Conservation (phyloP, 2,329 filamentous ascomycete species). For the Tolypocladium ophioglossoides region DNA sequence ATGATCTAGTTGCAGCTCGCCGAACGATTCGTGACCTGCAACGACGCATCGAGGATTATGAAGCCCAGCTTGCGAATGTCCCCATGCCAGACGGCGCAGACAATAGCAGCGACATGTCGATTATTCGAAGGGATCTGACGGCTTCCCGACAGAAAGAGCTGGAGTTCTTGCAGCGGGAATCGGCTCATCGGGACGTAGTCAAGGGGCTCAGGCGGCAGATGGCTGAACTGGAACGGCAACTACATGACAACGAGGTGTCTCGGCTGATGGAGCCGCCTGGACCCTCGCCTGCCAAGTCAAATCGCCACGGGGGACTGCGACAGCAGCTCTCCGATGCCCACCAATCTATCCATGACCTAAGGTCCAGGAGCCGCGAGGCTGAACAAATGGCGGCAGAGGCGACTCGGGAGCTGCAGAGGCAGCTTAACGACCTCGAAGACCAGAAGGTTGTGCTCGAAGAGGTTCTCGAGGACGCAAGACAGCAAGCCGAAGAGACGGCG, state of each 20-base stretch:
- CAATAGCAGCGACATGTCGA: conserved; percentile 43
- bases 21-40: conserved; percentile 58
- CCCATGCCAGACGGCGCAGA: conserved; percentile 24
- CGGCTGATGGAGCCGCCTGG: conserved; percentile 33
- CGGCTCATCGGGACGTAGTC: conserved; percentile 49
- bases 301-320: conserved; percentile 12
- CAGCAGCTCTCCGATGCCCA: conserved; percentile 48
- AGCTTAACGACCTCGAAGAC: conserved; percentile 47
- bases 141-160: conserved; percentile 56
- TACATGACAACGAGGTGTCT: conserved; percentile 53
- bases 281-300: conserved; percentile 36
- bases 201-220: conserved; percentile 56
- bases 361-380: conserved; percentile 36
- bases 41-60: conserved; percentile 44
- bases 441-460: conserved; percentile 48
- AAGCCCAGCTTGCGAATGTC: conserved; percentile 28
- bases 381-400: conserved; percentile 33
- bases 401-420: conserved; percentile 38
- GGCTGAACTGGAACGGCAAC: conserved; percentile 54
- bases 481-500: conserved; percentile 36
- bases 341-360: conserved; percentile 46
- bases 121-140: conserved; percentile 52
- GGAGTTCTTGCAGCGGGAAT: conserved; percentile 54
- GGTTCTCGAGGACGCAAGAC: conserved; percentile 44
- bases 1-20: conserved; percentile 47